These are phyloP conservation scores for Aspergillus sp. DNA, from an alignment of 2,329 filamentous ascomycete species.

Conservation along the genomic window DNA sequence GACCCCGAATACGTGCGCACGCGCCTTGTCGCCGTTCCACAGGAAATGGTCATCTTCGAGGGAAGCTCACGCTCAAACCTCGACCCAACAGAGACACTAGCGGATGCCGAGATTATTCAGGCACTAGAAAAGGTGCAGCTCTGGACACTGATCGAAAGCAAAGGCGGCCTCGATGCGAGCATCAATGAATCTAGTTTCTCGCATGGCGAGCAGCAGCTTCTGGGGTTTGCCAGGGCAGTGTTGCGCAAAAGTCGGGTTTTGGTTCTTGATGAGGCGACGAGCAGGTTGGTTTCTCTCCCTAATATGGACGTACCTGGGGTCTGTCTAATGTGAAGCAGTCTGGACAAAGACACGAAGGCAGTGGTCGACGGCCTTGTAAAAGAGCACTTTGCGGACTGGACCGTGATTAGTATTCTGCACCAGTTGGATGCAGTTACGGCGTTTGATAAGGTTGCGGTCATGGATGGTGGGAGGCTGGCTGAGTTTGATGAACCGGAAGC, in stretches of 20 bases:
- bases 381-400: background rate
- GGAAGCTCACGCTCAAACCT: background rate
- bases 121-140: background rate
- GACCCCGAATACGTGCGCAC: slow-evolving; percentile 22
- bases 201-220: slow-evolving; percentile 73
- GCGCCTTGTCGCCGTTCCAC: slow-evolving; percentile 28
- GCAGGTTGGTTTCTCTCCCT: background rate
- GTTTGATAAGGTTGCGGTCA: background rate
- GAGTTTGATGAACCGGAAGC: background rate
- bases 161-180: slow-evolving; percentile 23
- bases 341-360: background rate
- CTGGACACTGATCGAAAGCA: background rate
- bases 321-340: background rate
- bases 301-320: too few relatives aligned
- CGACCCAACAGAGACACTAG: background rate
- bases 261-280: background rate
- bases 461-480: background rate
- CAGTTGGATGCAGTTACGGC: background rate
- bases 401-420: background rate
- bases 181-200: slow-evolving; percentile 59
- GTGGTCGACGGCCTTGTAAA: background rate
- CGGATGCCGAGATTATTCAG: background rate
- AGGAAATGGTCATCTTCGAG: slow-evolving; percentile 28
- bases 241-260: background rate
- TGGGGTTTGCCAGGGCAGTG: slow-evolving; percentile 71